Base-by-base conservation (phyloP, 257 asterid genomes). In the Jasminum sambac region DNA sequence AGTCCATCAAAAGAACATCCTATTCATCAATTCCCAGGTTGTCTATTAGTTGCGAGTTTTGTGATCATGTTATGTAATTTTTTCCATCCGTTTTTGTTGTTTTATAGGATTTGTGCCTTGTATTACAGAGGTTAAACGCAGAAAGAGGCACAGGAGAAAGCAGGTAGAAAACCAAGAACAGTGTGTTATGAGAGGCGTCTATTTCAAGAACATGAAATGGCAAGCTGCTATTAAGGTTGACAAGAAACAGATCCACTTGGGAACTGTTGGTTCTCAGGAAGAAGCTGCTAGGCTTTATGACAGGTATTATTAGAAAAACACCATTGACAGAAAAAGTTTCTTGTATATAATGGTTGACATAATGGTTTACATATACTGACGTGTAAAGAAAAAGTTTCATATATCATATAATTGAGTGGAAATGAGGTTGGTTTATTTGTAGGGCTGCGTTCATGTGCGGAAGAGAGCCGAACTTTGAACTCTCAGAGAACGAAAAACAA, bases 401-500 rank as follows among this genome's bases (percentile, higher is more conserved):
- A 41, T 41, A 11, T 41, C 13, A n/a, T n/a, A 41, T 41, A 5
- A 41, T 41, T 41, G 46, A 41, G 46, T 41, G 46, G 46, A 41
- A 38, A 41, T 41, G 46, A 8, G 14, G 14, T 41, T 41, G 13
- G 36, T 1, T 30, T 4, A 30, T 30, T 30, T 77, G 68, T 85
- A 94, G 96, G 92, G 97, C 96, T 43, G 98, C 98, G 14, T 94
- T 95, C 81, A 91, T 89, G 98, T 91, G 99, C 39, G 98, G 99
- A 42, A 84, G 99, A 76, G 99, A 89, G 79, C 99, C 99, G 5
- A 94, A 94, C 76, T 94, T 91, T 38, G 96, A 89, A 68, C 87
- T 94, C 41, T 67, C 89, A 0, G 96, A 91, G 79, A 95, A 85
- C 70, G 99, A 94, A 72, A 91, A 91, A 76, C 81, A 78, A 68